Evolutionary conservation across 2,329 filamentous ascomycete genomes (phyloP).

Genomic region (Whalleya microplaca): DNA sequence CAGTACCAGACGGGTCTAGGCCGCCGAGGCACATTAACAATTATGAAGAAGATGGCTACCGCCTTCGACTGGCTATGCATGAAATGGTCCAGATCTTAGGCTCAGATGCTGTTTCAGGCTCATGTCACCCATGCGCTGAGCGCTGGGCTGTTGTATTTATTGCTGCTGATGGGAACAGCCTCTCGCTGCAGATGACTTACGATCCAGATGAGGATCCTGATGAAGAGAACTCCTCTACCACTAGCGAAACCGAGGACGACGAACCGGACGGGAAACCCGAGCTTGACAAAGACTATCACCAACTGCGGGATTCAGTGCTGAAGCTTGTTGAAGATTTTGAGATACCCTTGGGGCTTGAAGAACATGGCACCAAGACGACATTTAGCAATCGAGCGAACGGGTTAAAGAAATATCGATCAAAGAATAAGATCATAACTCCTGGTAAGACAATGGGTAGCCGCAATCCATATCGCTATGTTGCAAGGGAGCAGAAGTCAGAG

Average conservation of each 20-base stretch:
- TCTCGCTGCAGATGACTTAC: slow-evolving; percentile 75
- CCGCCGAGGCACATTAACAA: slow-evolving; percentile 51
- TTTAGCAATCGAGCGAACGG: slow-evolving; percentile 73
- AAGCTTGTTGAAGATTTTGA: slow-evolving; percentile 84
- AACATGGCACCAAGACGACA: slow-evolving; percentile 61
- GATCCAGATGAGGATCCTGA: slow-evolving; percentile 68
- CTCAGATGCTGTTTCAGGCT: slow-evolving; percentile 64
- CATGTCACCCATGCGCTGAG: slow-evolving; percentile 79
- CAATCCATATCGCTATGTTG: slow-evolving; percentile 58
- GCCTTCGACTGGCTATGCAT: slow-evolving; percentile 68
- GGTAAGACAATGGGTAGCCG: slow-evolving; percentile 58
- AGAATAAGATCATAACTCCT: slow-evolving; percentile 59
- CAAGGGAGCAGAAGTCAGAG: slow-evolving; percentile 28
- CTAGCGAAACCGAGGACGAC: slow-evolving; percentile 65
- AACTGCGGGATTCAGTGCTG: slow-evolving; percentile 77
- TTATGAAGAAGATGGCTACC: slow-evolving; percentile 67
- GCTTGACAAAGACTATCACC: slow-evolving; percentile 78
- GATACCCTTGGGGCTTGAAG: slow-evolving; percentile 69
- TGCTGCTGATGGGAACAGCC: slow-evolving; percentile 69
- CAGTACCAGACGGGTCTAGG: slow-evolving; percentile 48
- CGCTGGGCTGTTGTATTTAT: slow-evolving; percentile 83
- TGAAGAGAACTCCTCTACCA: slow-evolving; percentile 64
- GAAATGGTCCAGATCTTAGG: slow-evolving; percentile 72
- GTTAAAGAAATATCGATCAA: slow-evolving; percentile 62
- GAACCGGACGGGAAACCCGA: slow-evolving; percentile 64